Percentiles rank a stretch among this genome's conserved stretches.
phyloP scores from a whole-genome alignment of 345 rosid species.

The Populus ilicifolia region DNA sequence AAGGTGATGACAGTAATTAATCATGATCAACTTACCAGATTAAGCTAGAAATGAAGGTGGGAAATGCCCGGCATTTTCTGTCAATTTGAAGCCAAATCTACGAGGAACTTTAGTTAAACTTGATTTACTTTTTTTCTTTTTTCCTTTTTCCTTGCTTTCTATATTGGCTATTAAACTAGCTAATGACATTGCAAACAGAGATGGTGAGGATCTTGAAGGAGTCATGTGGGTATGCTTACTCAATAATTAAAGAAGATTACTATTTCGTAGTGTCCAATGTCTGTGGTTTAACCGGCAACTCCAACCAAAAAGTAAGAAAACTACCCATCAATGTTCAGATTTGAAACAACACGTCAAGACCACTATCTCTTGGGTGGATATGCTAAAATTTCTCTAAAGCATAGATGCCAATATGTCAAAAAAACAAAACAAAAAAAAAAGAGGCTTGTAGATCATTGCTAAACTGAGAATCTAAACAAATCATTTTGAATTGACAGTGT shows the following conservation, averaged over 20 bases:
- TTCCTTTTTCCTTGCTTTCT: background rate
- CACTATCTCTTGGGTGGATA: too few species aligned
- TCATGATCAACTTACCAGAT: background rate
- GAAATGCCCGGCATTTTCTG: background rate
- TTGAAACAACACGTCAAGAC: too few species aligned
- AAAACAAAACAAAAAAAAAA: background rate
- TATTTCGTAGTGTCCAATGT: background rate
- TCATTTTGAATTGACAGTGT: slow-evolving; percentile 17
- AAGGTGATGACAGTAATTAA: background rate
- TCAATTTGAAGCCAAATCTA: background rate
- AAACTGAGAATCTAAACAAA: slow-evolving; percentile 16
- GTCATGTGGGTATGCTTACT: background rate
- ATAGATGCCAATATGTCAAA: too few species aligned
- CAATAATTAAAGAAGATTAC: slow-evolving; percentile 4
- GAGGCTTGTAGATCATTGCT: background rate
- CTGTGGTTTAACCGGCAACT: background rate
- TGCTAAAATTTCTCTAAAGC: too few species aligned
- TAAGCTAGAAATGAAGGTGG: background rate
- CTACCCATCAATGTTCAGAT: background rate
- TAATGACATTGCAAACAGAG: background rate
- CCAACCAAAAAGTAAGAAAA: background rate
- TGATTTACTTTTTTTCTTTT: background rate
- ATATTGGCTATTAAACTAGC: background rate
- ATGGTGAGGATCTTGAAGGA: background rate
- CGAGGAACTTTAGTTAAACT: background rate